Evolutionary conservation across 192 early-diverging fungal species (phyloP).

Genomic region (Podila verticillata): DNA sequence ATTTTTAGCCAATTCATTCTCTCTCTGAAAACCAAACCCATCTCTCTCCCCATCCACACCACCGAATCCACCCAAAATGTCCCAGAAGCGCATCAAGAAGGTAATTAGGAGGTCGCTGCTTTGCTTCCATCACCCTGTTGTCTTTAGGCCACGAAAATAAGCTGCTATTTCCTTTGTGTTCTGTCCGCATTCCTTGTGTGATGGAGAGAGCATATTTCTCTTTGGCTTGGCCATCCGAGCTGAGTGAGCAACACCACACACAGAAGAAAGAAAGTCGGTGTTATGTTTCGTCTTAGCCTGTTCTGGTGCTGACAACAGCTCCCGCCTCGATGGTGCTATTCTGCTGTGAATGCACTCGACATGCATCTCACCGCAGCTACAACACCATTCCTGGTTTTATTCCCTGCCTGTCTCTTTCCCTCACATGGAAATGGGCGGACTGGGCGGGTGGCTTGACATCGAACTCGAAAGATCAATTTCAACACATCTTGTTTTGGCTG

Average conservation of each 20-base stretch:
- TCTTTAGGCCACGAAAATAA: not conserved
- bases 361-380: no score
- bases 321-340: no score
- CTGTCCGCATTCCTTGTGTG: slow-evolving; percentile 1
- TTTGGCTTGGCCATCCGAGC: no score
- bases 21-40: slow-evolving; percentile 15
- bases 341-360: no score
- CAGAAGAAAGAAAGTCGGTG: no score
- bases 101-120: slow-evolving; percentile 57
- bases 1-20: slow-evolving; percentile 4
- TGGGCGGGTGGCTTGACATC: slow-evolving; percentile 31
- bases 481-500: not conserved
- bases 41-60: slow-evolving; percentile 1
- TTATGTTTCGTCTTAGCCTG: no score
- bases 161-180: not conserved
- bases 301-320: no score
- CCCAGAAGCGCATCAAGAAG: slow-evolving; percentile 99
- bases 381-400: not conserved
- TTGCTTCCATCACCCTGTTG: not conserved
- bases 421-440: not conserved
- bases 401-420: not conserved
- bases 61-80: slow-evolving; percentile 69
- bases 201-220: no score
- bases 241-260: no score
- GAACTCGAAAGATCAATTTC: slow-evolving; percentile 36